Base-by-base conservation (phyloP, 345 rosid species). In the Euphorbia pulcherrima region DNA sequence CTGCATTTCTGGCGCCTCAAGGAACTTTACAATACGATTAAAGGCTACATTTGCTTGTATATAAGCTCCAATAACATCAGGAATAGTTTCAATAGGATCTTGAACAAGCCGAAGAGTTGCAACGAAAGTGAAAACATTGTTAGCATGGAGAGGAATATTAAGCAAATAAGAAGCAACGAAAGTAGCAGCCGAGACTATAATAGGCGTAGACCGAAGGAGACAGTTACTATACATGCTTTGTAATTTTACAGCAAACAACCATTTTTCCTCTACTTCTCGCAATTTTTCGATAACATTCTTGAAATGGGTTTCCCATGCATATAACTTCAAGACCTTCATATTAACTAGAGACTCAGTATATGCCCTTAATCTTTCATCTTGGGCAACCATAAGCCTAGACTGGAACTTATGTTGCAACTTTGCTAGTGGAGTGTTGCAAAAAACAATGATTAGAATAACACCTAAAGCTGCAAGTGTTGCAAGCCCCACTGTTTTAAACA, bases 291-390 rank as follows among this genome's bases (percentile, higher is more conserved):
- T 90, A 37, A 73, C 96, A 18, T 80, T 87, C 84, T 85, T 90
- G 73, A 90, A 90, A 81, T 93, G 92, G 12, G 78, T 79, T 71
- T 93, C 97, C 98, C 98, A 90, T n/a, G 98, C 97, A 57, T 93
- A 93, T 8, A 90, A 72, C 78, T 93, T 93, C 86, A 93, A 56
- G 33, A 93, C 96, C 74, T 90, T 93, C 97, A 93, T 93, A 83
- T 85, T 90, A 64, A 90, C 79, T 5, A 93, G 82, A 67, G 98
- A 90, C 85, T 93, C 98, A 0, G 81, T 77, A 47, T 83, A 77
- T n/a, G 94, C 97, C 82, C 82, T 93, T 10, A 93, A 79, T 62
- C 98, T 68, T 71, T 76, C 94, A 35, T 93, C 97, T 72, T 90
- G 96, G 5, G 96, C 83, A 27, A 70, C 77, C 98, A 93, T 93